Base-by-base conservation (phyloP, 148 eudicot species). In the Silene uniflora region DNA sequence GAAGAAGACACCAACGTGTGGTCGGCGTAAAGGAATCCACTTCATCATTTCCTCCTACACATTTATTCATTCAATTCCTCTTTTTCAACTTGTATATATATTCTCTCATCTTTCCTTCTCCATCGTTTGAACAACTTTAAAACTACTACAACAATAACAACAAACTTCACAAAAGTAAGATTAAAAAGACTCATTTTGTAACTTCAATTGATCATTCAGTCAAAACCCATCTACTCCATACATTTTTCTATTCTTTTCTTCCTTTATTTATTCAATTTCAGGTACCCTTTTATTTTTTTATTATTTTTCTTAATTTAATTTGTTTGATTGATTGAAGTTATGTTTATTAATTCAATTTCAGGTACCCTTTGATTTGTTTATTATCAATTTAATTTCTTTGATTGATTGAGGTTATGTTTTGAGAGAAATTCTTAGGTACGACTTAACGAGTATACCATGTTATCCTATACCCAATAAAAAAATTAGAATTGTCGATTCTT, bases 191-290 rank as follows among this genome's bases (percentile, higher is more conserved):
- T 39, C 44, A 39, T 39, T 39, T 39, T 39, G 44, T 39, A 6
- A 39, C 35, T 32, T 32, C 44, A 39, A n/a, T n/a, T n/a, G n/a
- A n/a, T 39, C 44, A 42, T 14, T 42, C 10, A 73, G 75, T 75
- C 75, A 75, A 80, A 69, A 19, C 73, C 35, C 62, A 68, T 79
- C 82, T 74, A 32, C 78, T 39, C 62, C 71, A 21, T 23, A 5
- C 22, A 27, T 65, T 76, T 71, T 75, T 75, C 73, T 19, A 46
- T 21, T 14, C 39, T 17, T 32, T 17, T n/a, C 58, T 44, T 77
- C 7, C 68, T n/a, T 39, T 0, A 0, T 39, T 39, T 0, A 39
- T 39, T 39, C 21, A 65, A 24, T 77, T 76, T 64, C 78, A 69
- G 84, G 85, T 81, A 56, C 24, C 13, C 62, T 22, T 63, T 18